phyloP scores from a whole-genome alignment of 345 rosid genomes.

The Pistacia integerrima region DNA sequence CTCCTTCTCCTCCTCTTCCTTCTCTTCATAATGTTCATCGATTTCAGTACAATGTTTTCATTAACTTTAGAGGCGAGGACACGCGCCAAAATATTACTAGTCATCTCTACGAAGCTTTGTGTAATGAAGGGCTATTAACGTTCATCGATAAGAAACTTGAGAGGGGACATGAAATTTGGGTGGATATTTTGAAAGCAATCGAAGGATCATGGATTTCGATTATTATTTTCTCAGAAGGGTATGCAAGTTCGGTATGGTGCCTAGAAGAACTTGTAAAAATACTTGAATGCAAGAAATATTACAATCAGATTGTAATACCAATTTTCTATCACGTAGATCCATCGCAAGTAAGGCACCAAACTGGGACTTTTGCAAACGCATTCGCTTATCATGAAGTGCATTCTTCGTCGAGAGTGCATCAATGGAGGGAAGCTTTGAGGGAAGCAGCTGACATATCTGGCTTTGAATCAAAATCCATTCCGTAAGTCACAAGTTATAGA shows the following conservation, averaged over 20 bases:
- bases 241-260: neutral
- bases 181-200: neutral
- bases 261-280: neutral
- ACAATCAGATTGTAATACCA: neutral
- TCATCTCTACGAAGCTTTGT: neutral
- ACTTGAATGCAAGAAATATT: neutral
- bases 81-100: neutral
- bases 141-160: neutral
- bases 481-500: no score
- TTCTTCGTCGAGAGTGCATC: neutral
- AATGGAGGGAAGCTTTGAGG: neutral
- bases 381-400: neutral
- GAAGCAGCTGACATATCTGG: slow-evolving; percentile 12
- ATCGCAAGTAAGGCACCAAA: neutral
- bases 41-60: neutral
- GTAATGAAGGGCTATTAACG: neutral
- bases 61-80: neutral
- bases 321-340: neutral
- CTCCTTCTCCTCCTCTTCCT: no score
- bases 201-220: neutral
- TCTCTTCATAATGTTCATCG: no score
- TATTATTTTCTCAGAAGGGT: neutral
- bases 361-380: neutral
- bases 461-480: no score
- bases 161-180: neutral